Evolutionary conservation across 176 grass and related monocot genomes (phyloP), one percentile per base, ranked within the genome.

Genomic region (Hordeum marinum): DNA sequence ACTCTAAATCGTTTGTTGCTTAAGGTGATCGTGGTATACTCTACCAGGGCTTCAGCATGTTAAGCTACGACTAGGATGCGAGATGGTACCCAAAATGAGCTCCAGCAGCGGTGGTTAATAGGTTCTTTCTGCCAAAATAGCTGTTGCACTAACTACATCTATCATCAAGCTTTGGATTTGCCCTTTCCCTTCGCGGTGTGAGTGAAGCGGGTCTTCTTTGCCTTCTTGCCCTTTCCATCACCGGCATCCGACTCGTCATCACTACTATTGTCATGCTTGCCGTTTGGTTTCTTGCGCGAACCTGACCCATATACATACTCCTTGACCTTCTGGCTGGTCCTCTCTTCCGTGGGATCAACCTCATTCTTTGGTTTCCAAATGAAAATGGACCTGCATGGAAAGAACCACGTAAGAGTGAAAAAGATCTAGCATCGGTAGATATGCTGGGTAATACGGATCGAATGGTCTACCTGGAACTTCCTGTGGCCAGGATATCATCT

Each of bases 311-410:
- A 90, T 62, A 98, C 83, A 15, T 91, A 95, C 79, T 98, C 87
- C 72, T 82, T 98, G 9, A 73, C 32, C 61, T 90, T 98, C 75
- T 82, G 87, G 60, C 85, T 90, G 15, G 35, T 84, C 45, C 85
- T 55, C 72, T 90, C 81, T 46, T 84, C 79, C 34, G 77, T 37
- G 21, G 72, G 37, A 76, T 83, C 84, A 57, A 31, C 35, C 34
- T 88, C 88, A 3, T 29, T 77, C 59, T 87, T 94, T 76, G 91
- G 85, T 77, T 95, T 95, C 96, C 96, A 98, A 79, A 98, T 93
- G 78, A 98, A 94, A 48, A 98, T 77, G 43, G 91, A 95, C 86
- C 96, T 98, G 78, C 45, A 83, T 24, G 7, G 81, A 40, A 54
- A 64, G 78, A 54, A 75, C 24, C 23, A 61, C 4, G 6, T 78